Conservation (phyloP, 768 basidiomycete genomes). For the Leccinum broughii region DNA sequence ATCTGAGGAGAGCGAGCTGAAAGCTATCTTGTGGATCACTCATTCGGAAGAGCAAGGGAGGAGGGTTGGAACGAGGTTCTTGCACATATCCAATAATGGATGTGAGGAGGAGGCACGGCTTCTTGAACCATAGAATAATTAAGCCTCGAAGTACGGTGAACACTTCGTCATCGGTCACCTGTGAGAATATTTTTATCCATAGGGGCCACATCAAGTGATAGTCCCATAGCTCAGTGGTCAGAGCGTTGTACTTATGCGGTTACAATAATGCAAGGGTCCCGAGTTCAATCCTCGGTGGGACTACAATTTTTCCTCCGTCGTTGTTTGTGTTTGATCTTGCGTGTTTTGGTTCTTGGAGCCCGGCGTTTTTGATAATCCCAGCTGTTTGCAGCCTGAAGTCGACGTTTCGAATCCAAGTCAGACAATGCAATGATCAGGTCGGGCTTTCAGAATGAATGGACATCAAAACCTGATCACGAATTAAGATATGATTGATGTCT, state of each 20-base stretch:
- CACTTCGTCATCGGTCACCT: background rate
- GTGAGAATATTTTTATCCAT: background rate
- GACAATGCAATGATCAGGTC: background rate
- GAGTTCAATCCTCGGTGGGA: slow-evolving; percentile 65
- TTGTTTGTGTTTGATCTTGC: background rate
- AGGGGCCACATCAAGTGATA: slow-evolving; percentile 5
- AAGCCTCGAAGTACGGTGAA: background rate
- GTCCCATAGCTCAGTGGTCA: slow-evolving; percentile 63
- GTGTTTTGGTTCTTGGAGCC: background rate
- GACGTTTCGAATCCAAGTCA: background rate
- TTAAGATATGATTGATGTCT: background rate
- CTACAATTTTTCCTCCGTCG: slow-evolving; percentile 38
- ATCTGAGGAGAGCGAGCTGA: slow-evolving; percentile 49
- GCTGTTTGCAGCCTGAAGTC: background rate
- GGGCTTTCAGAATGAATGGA: background rate
- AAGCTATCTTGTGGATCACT: slow-evolving; percentile 86
- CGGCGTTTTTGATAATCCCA: background rate
- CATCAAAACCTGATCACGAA: background rate
- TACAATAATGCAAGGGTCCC: slow-evolving; percentile 59
- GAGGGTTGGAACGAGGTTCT: slow-evolving; percentile 70
- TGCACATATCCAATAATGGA: slow-evolving; percentile 47
- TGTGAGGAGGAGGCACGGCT: slow-evolving; percentile 41
- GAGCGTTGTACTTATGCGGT: slow-evolving; percentile 65
- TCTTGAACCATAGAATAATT: slow-evolving; percentile 26
- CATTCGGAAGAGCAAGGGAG: slow-evolving; percentile 81